A percentile compares a stretch with the other conserved stretches of the same genome.
phyloP scores from a whole-genome alignment of 148 eudicot genomes.

The Gaultheria prostrata region DNA sequence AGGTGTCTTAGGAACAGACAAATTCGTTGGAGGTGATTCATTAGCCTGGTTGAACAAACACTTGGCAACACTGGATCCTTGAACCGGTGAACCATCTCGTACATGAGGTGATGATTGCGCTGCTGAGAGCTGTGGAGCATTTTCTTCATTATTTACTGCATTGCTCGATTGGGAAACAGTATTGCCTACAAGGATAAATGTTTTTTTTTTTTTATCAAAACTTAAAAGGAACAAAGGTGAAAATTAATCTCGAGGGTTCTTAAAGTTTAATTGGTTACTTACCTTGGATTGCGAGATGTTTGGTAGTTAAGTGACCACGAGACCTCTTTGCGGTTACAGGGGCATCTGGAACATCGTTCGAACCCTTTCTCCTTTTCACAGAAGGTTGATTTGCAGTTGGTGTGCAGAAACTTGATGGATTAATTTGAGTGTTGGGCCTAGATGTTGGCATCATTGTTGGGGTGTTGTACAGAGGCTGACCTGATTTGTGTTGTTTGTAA shows the following conservation, averaged over 20 bases:
- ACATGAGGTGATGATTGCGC: constrained; percentile 26
- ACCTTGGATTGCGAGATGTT: constrained; percentile 41
- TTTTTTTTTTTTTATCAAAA: neutral
- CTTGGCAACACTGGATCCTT: constrained; percentile 64
- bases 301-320: constrained; percentile 27
- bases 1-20: constrained; percentile 69
- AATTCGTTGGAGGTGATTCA: constrained; percentile 46
- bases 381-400: constrained; percentile 34
- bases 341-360: constrained; percentile 34
- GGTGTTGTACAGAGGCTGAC: constrained; percentile 35
- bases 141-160: constrained; percentile 24
- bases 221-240: neutral
- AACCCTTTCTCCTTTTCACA: constrained; percentile 54
- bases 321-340: constrained; percentile 49
- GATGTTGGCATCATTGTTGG: constrained; percentile 46
- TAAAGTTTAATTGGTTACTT: neutral
- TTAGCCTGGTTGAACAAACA: constrained; percentile 54
- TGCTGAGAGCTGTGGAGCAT: constrained; percentile 26
- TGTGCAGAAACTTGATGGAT: constrained; percentile 36
- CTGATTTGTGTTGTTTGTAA: constrained; percentile 24
- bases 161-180: constrained; percentile 26
- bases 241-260: neutral
- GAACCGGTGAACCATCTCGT: constrained; percentile 29
- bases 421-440: constrained; percentile 29
- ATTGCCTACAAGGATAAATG: constrained; percentile 30